Base-by-base conservation (phyloP, 2,329 filamentous ascomycete species). In the Calonectria fujianensis region DNA sequence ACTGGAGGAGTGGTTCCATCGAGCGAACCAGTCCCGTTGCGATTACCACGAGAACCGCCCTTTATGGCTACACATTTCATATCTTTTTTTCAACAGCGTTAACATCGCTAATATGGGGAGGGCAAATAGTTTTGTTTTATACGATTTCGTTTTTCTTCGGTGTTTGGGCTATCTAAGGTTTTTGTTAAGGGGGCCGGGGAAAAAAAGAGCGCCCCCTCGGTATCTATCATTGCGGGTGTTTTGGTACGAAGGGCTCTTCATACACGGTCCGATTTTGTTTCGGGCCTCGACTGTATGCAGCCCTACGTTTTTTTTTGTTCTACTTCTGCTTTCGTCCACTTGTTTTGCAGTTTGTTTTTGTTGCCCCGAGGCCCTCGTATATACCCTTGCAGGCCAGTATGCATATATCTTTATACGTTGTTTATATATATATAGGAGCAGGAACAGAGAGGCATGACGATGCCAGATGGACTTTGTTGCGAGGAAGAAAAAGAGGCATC, bases 91-190 rank as follows among this genome's bases (percentile, higher is more conserved):
- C 8, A 63, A 31, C 14, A 16, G 37, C 57, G 57, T 41, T 14
- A 63, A 63, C 39, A 29, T 41, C 24, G 57, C 57, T 18, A 31
- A 29, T 9, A 27, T 18, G 11, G 57, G 37, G 24, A 39, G 27
- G 57, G 37, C 57, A 63, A 63, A 63, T 64, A 54, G 39, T 71
- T 68, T 70, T 70, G 29, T 57, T 71, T 79, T 32, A 29, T 52
- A 16, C 24, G 20, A 24, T 69, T 48, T 37, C 18, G 11, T 51
- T 69, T 39, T 27, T 52, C 20, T 41, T 16, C 16, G 66, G 66
- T 54, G 66, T 69, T 39, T 18, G 27, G 50, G 14, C 41, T 27
- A 52, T 41, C 50, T 37, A 14, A 29, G 57, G 29, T 57, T 45
- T 41, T 29, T 71, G 45, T 48, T 54, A 50, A 63, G 64, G 69